Evolutionary conservation across 148 eudicot species (phyloP), one percentile per base, ranked within the genome.

Genomic region (Spergularia marina): DNA sequence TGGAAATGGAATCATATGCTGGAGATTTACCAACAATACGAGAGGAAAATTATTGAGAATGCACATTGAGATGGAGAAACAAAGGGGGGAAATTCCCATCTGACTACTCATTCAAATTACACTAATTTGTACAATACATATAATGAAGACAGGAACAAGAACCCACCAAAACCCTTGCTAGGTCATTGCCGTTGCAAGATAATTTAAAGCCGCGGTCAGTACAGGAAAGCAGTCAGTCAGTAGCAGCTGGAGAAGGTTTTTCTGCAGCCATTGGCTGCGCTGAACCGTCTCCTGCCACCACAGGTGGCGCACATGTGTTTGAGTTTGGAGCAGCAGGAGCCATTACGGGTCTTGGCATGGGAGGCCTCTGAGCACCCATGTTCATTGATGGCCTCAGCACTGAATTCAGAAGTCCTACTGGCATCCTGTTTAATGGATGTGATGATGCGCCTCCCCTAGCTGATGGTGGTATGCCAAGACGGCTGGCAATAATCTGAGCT

Each of bases 401-500:
- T 51, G 87, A 74, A 67, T 83, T 88, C 7, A 90, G 75, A 76
- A 82, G 79, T 79, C 77, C 68, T 67, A 80, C 81, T 63, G 91
- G 86, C 76, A 84, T 84, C 74, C 90, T 83, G 75, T 92, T 89
- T 71, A 82, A 72, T 18, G 93, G 91, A 59, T 83, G 76, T 41
- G 86, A 78, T 55, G 89, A 87, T 65, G 87, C 76, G 80, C 85
- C 76, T 69, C 84, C 88, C 76, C 93, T 91, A 74, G 96, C 78
- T 34, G 87, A 67, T 74, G 81, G 79, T 18, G 90, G 79, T 71
- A 87, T 78, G 72, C 98, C 98, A 80, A 94, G 84, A 59, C 97
- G 89, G 54, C 89, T 77, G 15, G 94, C 91, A 74, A 95, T 90
- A 65, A 95, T 95, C 75, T 92, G 97, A 55, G 91, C 86, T 54